Base-by-base conservation (phyloP, 805 yeast genomes). In the Brettanomyces anomalus region DNA sequence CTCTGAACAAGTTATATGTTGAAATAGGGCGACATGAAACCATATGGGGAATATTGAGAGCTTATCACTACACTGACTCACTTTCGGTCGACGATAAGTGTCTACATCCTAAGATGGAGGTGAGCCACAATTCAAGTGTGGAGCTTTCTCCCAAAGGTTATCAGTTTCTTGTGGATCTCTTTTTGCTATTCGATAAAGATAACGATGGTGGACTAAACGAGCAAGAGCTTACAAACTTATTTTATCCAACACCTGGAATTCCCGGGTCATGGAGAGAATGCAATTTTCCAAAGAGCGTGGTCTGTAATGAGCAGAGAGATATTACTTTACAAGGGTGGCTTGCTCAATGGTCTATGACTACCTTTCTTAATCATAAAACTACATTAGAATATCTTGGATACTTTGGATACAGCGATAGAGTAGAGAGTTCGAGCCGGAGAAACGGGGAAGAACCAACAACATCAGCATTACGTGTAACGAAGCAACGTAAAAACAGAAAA, bases 291-390 rank as follows among this genome's bases (percentile, higher is more conserved):
- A 68, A 73, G 20, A 77, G 95, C 1, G 85, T 95, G 10, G 96
- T 90, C 2, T 76, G 95, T 42, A 89, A 88, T 57, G 96, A 88
- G 49, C 81, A 79, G 48, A 97, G 96, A 0, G 75, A 79, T 57
- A 88, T 93, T 4, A 87, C 97, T 0, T 62, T 93, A 21, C 98
- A 94, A 64, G 98, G 99, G 3, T 93, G 99, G 99, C 65, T 93
- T 33, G 98, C 98, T 0, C 97, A 90, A 55, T 93, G 99, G 99
- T 82, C 90, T 52, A 84, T 93, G 85, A 87, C 96, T 0, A 90
- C 97, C 0, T 88, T 78, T 51, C 65, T 93, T 26, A 95, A 89
- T 53, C 78, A 84, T 56, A 78, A 74, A 51, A 81, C 87, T 1
- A 88, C 97, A 0, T 70, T 93, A 40, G 94, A 87, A 40, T 93